These are phyloP conservation scores for Rhizopus stolonifer DNA, from an alignment of 371 early-diverging fungal species.

Conservation along the genomic window DNA sequence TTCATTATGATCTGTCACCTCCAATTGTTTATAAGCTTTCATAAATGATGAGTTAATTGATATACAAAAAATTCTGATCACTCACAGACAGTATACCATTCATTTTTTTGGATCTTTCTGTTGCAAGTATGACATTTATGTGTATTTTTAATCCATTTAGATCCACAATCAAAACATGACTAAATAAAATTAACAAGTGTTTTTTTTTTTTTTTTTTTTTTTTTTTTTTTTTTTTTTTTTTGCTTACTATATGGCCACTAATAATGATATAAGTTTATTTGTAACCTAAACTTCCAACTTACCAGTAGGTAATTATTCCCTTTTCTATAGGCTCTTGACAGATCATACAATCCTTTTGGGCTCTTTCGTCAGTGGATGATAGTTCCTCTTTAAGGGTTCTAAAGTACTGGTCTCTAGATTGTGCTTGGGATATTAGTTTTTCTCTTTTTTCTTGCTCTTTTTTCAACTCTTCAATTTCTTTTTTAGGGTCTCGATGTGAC, in stretches of 20 bases:
- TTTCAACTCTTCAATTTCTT: slow-evolving; percentile 25
- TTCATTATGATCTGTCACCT: slow-evolving; percentile 3
- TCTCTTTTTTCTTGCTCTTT: slow-evolving; percentile 25
- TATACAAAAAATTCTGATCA: neutral
- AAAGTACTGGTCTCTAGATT: slow-evolving; percentile 43
- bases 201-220: neutral
- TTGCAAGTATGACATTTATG: slow-evolving; percentile 38
- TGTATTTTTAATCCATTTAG: slow-evolving; percentile 26
- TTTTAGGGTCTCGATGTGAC: slow-evolving; percentile 24
- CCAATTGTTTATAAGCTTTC: slow-evolving; percentile 9
- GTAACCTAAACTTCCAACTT: slow-evolving; percentile 40
- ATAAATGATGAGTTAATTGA: neutral
- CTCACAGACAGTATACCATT: slow-evolving; percentile 38
- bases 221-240: neutral
- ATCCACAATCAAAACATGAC: slow-evolving; percentile 36
- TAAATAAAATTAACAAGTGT: neutral
- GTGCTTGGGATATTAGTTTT: slow-evolving; percentile 26
- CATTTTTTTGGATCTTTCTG: slow-evolving; percentile 12
- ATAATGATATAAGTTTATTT: neutral
- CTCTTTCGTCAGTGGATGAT: slow-evolving; percentile 12
- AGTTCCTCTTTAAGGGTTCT: slow-evolving; percentile 32
- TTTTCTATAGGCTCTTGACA: slow-evolving; percentile 50
- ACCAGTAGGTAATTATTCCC: slow-evolving; percentile 63
- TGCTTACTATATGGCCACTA: slow-evolving; percentile 33
- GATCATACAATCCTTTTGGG: slow-evolving; percentile 49